Evolutionary conservation across 2,329 filamentous ascomycete species (phyloP).

Genomic region (Paraconiothyrium sp.): DNA sequence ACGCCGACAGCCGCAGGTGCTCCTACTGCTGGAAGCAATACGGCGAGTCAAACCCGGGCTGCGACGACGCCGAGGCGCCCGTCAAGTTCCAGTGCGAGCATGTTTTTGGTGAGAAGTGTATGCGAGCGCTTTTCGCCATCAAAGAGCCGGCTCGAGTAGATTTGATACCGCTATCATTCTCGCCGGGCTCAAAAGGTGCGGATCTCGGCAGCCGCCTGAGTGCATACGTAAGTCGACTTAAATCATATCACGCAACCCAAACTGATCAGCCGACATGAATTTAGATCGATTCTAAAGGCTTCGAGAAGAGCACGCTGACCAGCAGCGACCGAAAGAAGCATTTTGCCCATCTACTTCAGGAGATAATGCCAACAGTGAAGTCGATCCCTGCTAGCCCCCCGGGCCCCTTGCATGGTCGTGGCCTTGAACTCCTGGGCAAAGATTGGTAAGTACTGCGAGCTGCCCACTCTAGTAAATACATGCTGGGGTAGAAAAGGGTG

Average conservation of each 20-base stretch:
- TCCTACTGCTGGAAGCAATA: conserved; percentile 31
- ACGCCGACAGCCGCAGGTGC: conserved; percentile 22
- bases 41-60: conserved; percentile 26
- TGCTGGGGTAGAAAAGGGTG: not conserved
- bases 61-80: conserved; percentile 29
- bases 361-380: not conserved
- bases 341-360: conserved; percentile 12
- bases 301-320: conserved; percentile 12
- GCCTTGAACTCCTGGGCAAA: conserved; percentile 14
- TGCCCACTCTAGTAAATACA: not conserved
- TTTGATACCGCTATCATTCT: conserved; percentile 20
- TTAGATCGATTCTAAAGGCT: conserved; percentile 2
- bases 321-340: conserved; percentile 12
- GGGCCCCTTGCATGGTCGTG: conserved; percentile 7
- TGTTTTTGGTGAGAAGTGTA: conserved; percentile 30
- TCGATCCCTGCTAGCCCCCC: too few species aligned
- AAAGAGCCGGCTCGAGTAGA: conserved; percentile 10
- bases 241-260: not conserved
- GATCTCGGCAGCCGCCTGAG: conserved; percentile 18
- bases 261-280: not conserved
- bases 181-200: conserved; percentile 13
- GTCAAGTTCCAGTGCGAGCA: conserved; percentile 30
- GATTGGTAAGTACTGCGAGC: conserved; percentile 19
- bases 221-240: conserved; percentile 8
- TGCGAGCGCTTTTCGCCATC: conserved; percentile 21